Percentiles rank a stretch among this genome's conserved stretches.
phyloP scores from a whole-genome alignment of 2,329 filamentous ascomycete species.

The Aspergillus pseudoglaucus region DNA sequence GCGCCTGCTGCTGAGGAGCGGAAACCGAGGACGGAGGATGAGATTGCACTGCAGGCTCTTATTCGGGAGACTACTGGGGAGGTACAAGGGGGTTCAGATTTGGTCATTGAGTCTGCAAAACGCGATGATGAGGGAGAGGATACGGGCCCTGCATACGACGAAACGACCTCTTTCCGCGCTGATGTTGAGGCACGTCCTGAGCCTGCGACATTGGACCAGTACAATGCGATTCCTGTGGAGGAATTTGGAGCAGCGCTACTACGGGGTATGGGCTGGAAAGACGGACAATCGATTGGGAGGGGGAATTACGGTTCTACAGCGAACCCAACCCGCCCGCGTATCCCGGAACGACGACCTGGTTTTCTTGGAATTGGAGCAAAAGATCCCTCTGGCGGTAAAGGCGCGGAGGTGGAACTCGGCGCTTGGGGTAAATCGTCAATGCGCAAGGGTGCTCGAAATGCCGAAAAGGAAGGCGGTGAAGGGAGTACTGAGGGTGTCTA shows the following conservation, averaged over 20 bases:
- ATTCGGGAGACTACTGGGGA: conserved; percentile 49
- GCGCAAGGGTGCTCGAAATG: conserved; percentile 51
- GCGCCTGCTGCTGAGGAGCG: conserved; percentile 8
- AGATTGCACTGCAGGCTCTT: conserved; percentile 61
- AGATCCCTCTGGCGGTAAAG: conserved; percentile 53
- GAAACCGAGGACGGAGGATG: conserved; percentile 50
- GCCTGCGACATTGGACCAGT: conserved; percentile 71
- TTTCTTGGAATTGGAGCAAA: conserved; percentile 86
- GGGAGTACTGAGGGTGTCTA: conserved; percentile 45
- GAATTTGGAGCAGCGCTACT: conserved; percentile 89
- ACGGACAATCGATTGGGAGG: conserved; percentile 52
- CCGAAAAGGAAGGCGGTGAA: conserved; percentile 41
- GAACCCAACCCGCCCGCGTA: conserved; percentile 54
- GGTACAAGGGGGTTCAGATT: conserved; percentile 36
- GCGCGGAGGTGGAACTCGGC: conserved; percentile 63
- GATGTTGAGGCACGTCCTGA: conserved; percentile 69
- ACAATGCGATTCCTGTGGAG: conserved; percentile 83
- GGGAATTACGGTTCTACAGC: conserved; percentile 44
- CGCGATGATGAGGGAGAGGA: conserved; percentile 14
- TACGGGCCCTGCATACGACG: conserved; percentile 24
- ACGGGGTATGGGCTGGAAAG: conserved; percentile 92
- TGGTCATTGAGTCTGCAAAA: conserved; percentile 46
- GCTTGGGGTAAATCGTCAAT: conserved; percentile 66
- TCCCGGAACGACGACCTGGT: conserved; percentile 66
- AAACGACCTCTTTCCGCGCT: conserved; percentile 57